Evolutionary conservation across 129 eudicot genomes (phyloP), one percentile per base, ranked within the genome.

Genomic region (Silybum marianum): DNA sequence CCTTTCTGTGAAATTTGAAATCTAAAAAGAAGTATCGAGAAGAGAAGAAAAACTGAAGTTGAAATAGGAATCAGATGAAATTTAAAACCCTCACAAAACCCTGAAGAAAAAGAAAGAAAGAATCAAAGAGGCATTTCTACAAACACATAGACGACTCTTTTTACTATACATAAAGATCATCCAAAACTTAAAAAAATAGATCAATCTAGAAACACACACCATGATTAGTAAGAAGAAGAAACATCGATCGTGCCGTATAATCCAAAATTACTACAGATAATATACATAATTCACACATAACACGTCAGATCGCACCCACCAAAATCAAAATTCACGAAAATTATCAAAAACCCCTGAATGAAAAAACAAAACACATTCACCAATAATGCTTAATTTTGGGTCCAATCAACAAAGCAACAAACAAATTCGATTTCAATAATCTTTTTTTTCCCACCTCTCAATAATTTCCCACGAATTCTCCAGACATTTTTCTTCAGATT

Each of bases 1-100:
- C 69, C 0, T 54, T n/a, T 63, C 69, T n/a, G 48, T 69, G 70
- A 44, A 81, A 66, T 44, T 39, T 12, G 12, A 39, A 30, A 65
- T 36, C 44, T 62, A 65, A 19, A 32, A 66, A 81, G 8, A 44
- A 67, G n/a, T 78, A 26, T 67, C 9, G 3, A 16, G 9, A 25
- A 40, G 9, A 69, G n/a, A n/a, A n/a, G n/a, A 77, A 32, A 77
- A 32, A 76, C 14, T 19, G 48, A 75, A 18, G n/a, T 4, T 7
- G 19, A 66, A 44, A n/a, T 42, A 65, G 26, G 68, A 66, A 72
- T 32, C 51, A 34, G 9, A 16, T 39, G 44, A 60, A 75, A 68
- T 75, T 80, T 67, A 86, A 80, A 90, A 87, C 86, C 90, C 93
- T 85, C 74, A 51, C 72, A 85, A 87, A 89, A 85, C 87, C 89